Conservation (phyloP, 1,139 yeast species). For the Yamadazyma friedrichii region DNA sequence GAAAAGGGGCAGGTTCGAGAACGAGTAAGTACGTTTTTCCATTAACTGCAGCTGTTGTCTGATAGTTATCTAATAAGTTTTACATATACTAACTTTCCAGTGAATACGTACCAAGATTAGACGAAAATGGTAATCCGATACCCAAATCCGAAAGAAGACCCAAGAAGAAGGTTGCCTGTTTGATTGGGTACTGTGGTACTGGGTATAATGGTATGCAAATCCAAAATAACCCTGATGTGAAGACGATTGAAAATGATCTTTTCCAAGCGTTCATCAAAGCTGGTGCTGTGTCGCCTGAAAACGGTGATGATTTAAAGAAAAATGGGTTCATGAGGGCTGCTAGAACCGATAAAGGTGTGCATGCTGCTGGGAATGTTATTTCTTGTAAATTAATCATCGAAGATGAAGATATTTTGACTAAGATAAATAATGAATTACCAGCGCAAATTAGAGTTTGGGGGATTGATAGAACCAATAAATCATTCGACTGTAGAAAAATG, state of each 20-base stretch:
- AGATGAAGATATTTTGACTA: constrained; percentile 71
- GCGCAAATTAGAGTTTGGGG: constrained; percentile 93
- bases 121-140: constrained; percentile 61
- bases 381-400: constrained; percentile 87
- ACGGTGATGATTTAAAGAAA: constrained; percentile 86
- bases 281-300: constrained; percentile 88
- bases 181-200: constrained; percentile 96
- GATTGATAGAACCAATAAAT: constrained; percentile 80
- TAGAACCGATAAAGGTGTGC: constrained; percentile 97
- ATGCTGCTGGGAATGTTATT: constrained; percentile 95
- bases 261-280: constrained; percentile 83
- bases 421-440: constrained; percentile 75
- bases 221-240: constrained; percentile 74
- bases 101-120: constrained; percentile 42
- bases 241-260: constrained; percentile 89
- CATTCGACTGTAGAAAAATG: constrained; percentile 93
- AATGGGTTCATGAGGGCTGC: constrained; percentile 95
- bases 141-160: constrained; percentile 66
- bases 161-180: constrained; percentile 85
- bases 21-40: constrained; percentile 37
- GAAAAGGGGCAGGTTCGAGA: constrained; percentile 14
- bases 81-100: no score
- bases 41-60: no score
- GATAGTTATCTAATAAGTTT: not conserved
- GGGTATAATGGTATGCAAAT: constrained; percentile 98